Percentiles rank a stretch among this genome's conserved stretches.
phyloP scores from a whole-genome alignment of 2,329 filamentous ascomycete species.

The Aspergillus tanneri region DNA sequence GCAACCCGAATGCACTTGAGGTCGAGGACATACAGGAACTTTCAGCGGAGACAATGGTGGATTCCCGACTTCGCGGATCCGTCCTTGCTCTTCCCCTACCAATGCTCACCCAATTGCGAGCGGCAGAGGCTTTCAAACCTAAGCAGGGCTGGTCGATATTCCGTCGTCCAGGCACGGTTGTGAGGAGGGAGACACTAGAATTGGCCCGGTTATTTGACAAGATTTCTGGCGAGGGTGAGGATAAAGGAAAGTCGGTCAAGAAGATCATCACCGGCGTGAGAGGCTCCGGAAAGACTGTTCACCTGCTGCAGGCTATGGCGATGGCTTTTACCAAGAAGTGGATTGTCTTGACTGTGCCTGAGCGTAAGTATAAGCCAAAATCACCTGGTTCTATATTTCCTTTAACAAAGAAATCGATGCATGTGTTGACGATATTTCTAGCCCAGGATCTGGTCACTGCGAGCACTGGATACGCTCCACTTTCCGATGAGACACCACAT shows the following conservation, averaged over 20 bases:
- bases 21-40: constrained; percentile 68
- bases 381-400: background rate
- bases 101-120: constrained; percentile 75
- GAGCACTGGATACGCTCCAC: constrained; percentile 74
- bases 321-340: constrained; percentile 80
- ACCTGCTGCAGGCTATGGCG: constrained; percentile 78
- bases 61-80: constrained; percentile 59
- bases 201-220: constrained; percentile 64
- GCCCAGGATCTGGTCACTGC: constrained; percentile 79
- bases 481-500: constrained; percentile 54
- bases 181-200: constrained; percentile 75
- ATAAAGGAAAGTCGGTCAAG: constrained; percentile 45
- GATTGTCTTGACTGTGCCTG: constrained; percentile 85
- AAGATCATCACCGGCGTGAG: constrained; percentile 71
- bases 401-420: background rate
- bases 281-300: constrained; percentile 80
- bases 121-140: constrained; percentile 86
- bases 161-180: constrained; percentile 72
- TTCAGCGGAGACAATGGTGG: constrained; percentile 54
- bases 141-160: constrained; percentile 88
- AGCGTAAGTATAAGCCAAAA: constrained; percentile 60
- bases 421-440: constrained; percentile 36
- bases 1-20: constrained; percentile 87
- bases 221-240: constrained; percentile 45
- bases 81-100: constrained; percentile 68